These are phyloP conservation scores for Xylariaceae sp. DNA, from an alignment of 2,329 filamentous ascomycete genomes.

Conservation along the genomic window DNA sequence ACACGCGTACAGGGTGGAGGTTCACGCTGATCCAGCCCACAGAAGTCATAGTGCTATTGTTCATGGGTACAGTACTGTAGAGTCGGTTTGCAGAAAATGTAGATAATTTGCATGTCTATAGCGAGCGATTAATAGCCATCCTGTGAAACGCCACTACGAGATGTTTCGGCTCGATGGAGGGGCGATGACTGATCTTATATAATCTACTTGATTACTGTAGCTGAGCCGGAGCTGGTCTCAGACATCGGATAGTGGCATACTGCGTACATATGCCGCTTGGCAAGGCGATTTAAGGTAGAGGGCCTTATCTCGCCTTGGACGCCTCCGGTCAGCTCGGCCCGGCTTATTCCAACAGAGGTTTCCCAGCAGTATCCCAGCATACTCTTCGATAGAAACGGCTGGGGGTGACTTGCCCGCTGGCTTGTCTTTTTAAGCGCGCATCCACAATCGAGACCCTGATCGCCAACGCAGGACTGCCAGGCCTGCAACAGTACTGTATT, in stretches of 20 bases:
- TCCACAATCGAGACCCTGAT: not conserved
- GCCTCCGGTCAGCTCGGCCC: slow-evolving; percentile 23
- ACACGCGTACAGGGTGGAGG: not conserved
- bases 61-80: too few species aligned
- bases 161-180: slow-evolving; percentile 6
- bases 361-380: not conserved
- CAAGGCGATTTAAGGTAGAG: not conserved
- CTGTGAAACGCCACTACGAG: not conserved
- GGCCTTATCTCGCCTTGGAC: slow-evolving; percentile 9
- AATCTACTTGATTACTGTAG: slow-evolving; percentile 27
- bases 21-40: too few species aligned
- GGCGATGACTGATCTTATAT: slow-evolving; percentile 24
- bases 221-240: too few species aligned
- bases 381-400: not conserved
- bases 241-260: not conserved
- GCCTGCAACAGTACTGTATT: not conserved
- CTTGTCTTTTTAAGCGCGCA: not conserved
- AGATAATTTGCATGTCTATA: too few species aligned
- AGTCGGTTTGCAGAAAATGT: too few species aligned
- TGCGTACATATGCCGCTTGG: slow-evolving; percentile 6
- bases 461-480: not conserved
- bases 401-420: not conserved
- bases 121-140: too few species aligned
- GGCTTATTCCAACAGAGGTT: slow-evolving; percentile 23
- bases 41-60: too few species aligned